Base-by-base conservation (phyloP, 768 basidiomycete species). In the Dioszegia hungarica region DNA sequence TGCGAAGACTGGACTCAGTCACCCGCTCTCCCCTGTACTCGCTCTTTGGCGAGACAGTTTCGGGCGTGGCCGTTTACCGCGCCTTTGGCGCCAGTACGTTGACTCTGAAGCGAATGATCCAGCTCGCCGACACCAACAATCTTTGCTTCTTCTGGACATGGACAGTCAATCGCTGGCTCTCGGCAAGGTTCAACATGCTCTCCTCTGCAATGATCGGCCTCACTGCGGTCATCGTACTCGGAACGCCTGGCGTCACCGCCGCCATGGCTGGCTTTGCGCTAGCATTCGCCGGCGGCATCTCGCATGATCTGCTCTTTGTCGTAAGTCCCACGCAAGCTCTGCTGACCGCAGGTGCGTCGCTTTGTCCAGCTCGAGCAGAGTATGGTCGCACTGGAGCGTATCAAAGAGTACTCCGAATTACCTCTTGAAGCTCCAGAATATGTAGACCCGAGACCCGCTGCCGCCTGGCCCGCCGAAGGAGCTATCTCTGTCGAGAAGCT, bases 201-300 rank as follows among this genome's bases (percentile, higher is more conserved):
- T 89, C 88, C 3, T 79, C 84, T 58, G 80, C 80, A 28, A 82
- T 90, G 56, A 77, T 92, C 25, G 86, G 88, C n/a, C 76, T 85
- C 31, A 89, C 85, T 15, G 87, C 83, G 9, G 74, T 84, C 12
- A 80, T 86, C 22, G 81, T 85, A 34, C 79, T 94, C 17, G 64
- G 86, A 44, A 81, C 86, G 2, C 86, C 87, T 2, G 79, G 79
- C 24, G 86, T 92, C 55, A 83, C 83, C 56, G 91, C 92, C 2
- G 82, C 92, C 0, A 77, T 87, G 60, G 90, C 89, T 12, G 91
- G 90, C 6, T 91, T 94, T 70, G 85, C 89, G 4, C 78, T 95
- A 14, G 84, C 89, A 0, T 95, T 94, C 67, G 87, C 89, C 1
- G 82, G 84, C 2, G 86, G 84, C 1, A 82, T 93, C 55, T 86